Evolutionary conservation across 345 rosid species (phyloP), one percentile per base, ranked within the genome.

Genomic region (Syzygium oleosum): DNA sequence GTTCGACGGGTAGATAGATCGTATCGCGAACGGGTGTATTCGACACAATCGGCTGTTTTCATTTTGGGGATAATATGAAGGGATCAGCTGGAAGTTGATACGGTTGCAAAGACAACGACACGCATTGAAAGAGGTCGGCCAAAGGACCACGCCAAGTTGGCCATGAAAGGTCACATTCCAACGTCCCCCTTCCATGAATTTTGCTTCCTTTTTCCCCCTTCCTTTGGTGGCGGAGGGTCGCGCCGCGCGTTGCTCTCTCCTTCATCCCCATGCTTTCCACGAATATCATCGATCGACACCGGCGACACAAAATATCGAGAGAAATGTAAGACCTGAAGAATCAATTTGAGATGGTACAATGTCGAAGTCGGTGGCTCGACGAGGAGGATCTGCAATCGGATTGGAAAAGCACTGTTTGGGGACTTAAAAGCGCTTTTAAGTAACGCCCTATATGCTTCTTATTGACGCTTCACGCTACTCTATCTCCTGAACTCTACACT

Each of bases 401-500:
- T 65, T 68, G 2, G 43, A 31, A 1, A 38, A 68, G 79, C 79
- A 16, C 0, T 31, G 43, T 31, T 65, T 65, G 4, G 17, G 46
- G 79, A 31, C 23, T 73, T 34, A 9, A 73, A 17, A 34, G 46
- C 0, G 11, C 7, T 73, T 68, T 34, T 31, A 65, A 3, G 22
- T 34, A 16, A 2, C 25, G 25, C 29, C 22, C 49, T 34, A 68
- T 17, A 8, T 1, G 1, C 3, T 34, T 73, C 49, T 9, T 73
- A 17, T 38, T 38, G 4, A 73, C 21, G 25, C 49, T 49, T 34
- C 11, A 5, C 41, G 9, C 0, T 73, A 11, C 25, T 9, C 14
- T 0, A 73, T 61, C 3, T 41, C 0, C 3, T 11, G 7, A 34
- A 34, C 0, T 17, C 4, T 1, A 1, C 23, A 19, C 14, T 73